Conservation (phyloP, 139 green algal genomes). For the Haematococcus lacustris region DNA sequence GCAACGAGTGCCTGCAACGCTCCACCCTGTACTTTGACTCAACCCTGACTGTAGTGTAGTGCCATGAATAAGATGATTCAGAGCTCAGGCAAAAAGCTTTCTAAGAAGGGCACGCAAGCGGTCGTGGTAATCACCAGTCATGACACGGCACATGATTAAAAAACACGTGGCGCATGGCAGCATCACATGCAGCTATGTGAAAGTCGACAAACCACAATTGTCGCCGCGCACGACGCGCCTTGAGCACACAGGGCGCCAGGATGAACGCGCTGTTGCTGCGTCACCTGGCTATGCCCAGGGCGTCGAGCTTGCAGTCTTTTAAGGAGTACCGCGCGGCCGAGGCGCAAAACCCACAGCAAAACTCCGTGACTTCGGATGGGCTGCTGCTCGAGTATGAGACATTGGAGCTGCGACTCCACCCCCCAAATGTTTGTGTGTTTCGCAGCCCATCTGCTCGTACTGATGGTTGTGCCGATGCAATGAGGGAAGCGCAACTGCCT, state of each 20-base stretch:
- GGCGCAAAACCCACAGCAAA: constrained; percentile 19
- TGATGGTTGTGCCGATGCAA: not conserved
- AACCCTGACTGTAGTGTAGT: too few species aligned
- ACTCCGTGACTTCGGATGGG: constrained; percentile 44
- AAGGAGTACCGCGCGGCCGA: constrained; percentile 36
- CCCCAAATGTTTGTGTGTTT: not conserved
- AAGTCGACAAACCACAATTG: too few species aligned
- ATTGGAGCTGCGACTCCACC: constrained; percentile 54
- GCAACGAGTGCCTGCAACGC: too few species aligned
- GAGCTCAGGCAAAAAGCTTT: too few species aligned
- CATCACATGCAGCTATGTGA: too few species aligned
- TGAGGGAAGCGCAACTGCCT: constrained; percentile 50
- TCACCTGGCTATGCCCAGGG: constrained; percentile 16
- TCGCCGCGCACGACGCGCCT: too few species aligned
- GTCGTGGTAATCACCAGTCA: too few species aligned
- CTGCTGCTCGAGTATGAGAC: constrained; percentile 74
- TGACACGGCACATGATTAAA: too few species aligned
- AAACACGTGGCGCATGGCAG: too few species aligned
- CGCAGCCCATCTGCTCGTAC: not conserved
- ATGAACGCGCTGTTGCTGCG: constrained; percentile 29
- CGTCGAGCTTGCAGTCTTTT: constrained; percentile 29
- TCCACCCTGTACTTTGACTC: too few species aligned
- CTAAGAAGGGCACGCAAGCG: too few species aligned
- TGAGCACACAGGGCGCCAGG: not conserved
- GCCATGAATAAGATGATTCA: too few species aligned